Percentiles rank a stretch among this genome's conserved stretches.
Conservation (phyloP, 2,329 filamentous ascomycete genomes). For the Fusarium sp. region DNA sequence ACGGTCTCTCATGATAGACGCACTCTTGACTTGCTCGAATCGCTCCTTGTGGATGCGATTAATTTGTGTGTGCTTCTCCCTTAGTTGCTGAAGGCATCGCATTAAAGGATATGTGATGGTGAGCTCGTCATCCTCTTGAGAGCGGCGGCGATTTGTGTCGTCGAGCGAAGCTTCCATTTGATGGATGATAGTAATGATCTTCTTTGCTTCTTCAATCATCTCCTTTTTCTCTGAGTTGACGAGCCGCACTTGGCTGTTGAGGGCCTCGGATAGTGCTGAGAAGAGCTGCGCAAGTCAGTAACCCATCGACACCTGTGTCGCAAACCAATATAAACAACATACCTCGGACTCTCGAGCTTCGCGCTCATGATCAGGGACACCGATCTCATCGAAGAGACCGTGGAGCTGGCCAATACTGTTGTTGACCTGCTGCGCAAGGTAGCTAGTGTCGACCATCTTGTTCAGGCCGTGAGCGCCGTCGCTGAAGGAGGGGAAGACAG, state of each 20-base stretch:
- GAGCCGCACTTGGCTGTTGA: slow-evolving; percentile 87
- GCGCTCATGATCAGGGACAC: slow-evolving; percentile 91
- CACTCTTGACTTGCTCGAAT: slow-evolving; percentile 95
- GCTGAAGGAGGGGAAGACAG: slow-evolving; percentile 28
- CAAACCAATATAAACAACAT: slow-evolving; percentile 50
- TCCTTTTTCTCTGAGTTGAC: slow-evolving; percentile 91
- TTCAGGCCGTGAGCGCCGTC: slow-evolving; percentile 18
- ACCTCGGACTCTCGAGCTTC: slow-evolving; percentile 92
- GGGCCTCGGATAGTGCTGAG: slow-evolving; percentile 86
- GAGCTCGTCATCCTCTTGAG: slow-evolving; percentile 74
- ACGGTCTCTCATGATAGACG: slow-evolving; percentile 45
- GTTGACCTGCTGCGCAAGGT: slow-evolving; percentile 94
- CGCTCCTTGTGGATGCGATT: slow-evolving; percentile 88
- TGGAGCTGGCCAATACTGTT: slow-evolving; percentile 93
- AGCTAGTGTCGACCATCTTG: slow-evolving; percentile 83
- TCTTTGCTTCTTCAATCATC: slow-evolving; percentile 88
- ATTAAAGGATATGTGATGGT: slow-evolving; percentile 85
- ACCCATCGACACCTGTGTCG: not conserved
- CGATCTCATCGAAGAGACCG: slow-evolving; percentile 96
- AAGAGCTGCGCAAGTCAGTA: slow-evolving; percentile 73
- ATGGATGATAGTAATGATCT: slow-evolving; percentile 84
- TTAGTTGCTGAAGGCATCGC: slow-evolving; percentile 80
- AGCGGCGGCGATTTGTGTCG: slow-evolving; percentile 73
- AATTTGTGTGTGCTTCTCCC: slow-evolving; percentile 86
- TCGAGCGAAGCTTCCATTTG: slow-evolving; percentile 95